Base-by-base conservation (phyloP, 805 yeast genomes). In the Yamadazyma akitaensis region DNA sequence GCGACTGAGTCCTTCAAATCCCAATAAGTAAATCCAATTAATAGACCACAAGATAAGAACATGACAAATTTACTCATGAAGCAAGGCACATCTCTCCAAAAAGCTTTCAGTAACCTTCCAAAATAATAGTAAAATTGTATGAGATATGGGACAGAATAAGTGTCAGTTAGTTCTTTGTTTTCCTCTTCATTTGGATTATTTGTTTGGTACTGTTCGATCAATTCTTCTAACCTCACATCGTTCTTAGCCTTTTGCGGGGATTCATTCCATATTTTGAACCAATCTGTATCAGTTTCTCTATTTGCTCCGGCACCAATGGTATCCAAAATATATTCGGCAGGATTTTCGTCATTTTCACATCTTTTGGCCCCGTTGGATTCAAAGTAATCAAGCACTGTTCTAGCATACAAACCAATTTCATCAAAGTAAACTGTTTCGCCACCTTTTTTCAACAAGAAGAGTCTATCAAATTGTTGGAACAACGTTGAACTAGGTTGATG, bases 291-390 rank as follows among this genome's bases (percentile, higher is more conserved):
- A 12, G 88, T 84, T 53, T 78, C 82, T 28, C 85, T 77, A 44
- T 88, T 88, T 5, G 90, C 89, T 33, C 89, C 89, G 42, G 90
- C 89, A 57, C 91, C 90, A 56, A 84, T 84, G 51, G 83, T 86
- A 53, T 85, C 86, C 67, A 89, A 72, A 95, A 89, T 89, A 92
- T 95, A 89, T 68, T 88, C 96, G 16, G 71, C 72, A 7, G 72
- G 72, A 50, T 67, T 67, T 7, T 70, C 68, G 53, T 65, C 65
- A 24, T 52, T 43, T 6, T 69, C 70, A 59, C 73, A 68, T 37
- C 57, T 55, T 32, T 58, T 64, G 30, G 91, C 90, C 28, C 96
- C 87, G 59, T 83, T 67, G 53, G 74, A 74, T 65, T 85, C 91
- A 60, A 85, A 85, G 63, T 85, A 85, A 47, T 71, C 61, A 41